These are phyloP conservation scores for Boletellus ananas DNA, from an alignment of 768 basidiomycete genomes.

Conservation along the genomic window DNA sequence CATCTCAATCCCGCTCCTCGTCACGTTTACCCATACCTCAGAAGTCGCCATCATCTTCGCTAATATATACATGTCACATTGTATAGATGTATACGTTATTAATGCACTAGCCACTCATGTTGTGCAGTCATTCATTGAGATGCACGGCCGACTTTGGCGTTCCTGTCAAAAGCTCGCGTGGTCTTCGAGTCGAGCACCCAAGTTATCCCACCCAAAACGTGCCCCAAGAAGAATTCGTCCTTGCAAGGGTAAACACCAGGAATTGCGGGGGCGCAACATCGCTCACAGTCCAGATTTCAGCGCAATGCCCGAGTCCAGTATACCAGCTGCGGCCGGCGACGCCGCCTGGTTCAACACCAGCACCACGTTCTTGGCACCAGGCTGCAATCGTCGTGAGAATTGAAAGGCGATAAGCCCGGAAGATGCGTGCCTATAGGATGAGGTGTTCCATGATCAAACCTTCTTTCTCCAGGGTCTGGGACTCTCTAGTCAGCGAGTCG, in stretches of 20 bases:
- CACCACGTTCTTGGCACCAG: constrained; percentile 79
- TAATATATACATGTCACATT: constrained; percentile 29
- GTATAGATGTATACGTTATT: constrained; percentile 22
- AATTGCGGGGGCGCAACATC: not conserved
- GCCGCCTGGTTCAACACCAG: constrained; percentile 50
- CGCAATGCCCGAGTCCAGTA: constrained; percentile 75
- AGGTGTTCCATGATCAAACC: constrained; percentile 64
- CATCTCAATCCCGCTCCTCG: constrained; percentile 7
- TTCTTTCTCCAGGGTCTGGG: constrained; percentile 31
- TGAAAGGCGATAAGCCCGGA: not conserved
- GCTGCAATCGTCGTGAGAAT: constrained; percentile 40
- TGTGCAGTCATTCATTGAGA: constrained; percentile 2
- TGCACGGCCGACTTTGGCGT: constrained; percentile 56
- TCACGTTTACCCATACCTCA: constrained; percentile 15
- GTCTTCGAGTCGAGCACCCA: constrained; percentile 73
- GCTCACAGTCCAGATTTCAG: constrained; percentile 72
- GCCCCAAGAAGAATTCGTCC: constrained; percentile 65
- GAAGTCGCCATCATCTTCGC: constrained; percentile 8
- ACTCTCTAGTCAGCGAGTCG: not conserved
- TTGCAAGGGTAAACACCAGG: constrained; percentile 26
- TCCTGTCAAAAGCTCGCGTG: constrained; percentile 60
- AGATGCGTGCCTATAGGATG: constrained; percentile 65
- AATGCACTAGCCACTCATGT: constrained; percentile 17
- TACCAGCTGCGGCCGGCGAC: constrained; percentile 77
- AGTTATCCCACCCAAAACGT: constrained; percentile 70